A percentile compares a stretch with the other conserved stretches of the same genome.
Conservation (phyloP, 2,329 filamentous ascomycete genomes). For the Metarhizium anisopliae region DNA sequence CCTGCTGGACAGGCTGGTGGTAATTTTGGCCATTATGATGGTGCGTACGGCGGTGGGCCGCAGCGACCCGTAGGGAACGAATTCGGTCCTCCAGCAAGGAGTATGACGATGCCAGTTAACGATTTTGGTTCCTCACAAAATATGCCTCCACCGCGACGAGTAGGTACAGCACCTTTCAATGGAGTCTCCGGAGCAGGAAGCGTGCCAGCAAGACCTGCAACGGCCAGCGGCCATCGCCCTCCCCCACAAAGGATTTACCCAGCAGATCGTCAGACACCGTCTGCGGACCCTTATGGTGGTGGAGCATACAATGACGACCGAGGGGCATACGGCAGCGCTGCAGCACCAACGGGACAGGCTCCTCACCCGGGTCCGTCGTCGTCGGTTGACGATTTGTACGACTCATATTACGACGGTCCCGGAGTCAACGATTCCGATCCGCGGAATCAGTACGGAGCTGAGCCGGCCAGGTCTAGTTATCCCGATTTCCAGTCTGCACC, state of each 20-base stretch:
- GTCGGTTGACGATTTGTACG: conserved; percentile 44
- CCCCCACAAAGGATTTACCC: conserved; percentile 45
- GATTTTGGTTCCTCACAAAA: conserved; percentile 33
- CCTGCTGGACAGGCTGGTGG: conserved; percentile 17
- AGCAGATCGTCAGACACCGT: conserved; percentile 27
- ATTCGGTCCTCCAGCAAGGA: conserved; percentile 45
- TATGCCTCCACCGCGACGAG: conserved; percentile 24
- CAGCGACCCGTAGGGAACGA: conserved; percentile 26
- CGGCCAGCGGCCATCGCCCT: conserved; percentile 42
- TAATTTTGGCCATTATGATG: conserved; percentile 18
- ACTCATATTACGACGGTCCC: conserved; percentile 41
- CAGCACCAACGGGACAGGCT: conserved; percentile 8
- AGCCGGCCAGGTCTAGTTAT: conserved; percentile 16
- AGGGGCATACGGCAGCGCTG: conserved; percentile 21
- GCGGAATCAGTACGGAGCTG: conserved; percentile 13
- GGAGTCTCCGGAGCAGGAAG: conserved; percentile 31
- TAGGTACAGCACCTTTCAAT: conserved; percentile 38
- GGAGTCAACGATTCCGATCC: conserved; percentile 18
- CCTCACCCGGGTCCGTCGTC: conserved; percentile 8
- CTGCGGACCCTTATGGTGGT: conserved; percentile 22
- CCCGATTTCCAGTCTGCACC: conserved; percentile 36
- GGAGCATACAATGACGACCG: conserved; percentile 22
- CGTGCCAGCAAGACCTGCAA: conserved; percentile 45
- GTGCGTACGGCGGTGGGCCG: conserved; percentile 16
- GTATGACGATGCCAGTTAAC: conserved; percentile 52